Percentiles rank a stretch among this genome's conserved stretches.
phyloP scores from a whole-genome alignment of 2,329 filamentous ascomycete species.

The Thielaviopsis musarum region DNA sequence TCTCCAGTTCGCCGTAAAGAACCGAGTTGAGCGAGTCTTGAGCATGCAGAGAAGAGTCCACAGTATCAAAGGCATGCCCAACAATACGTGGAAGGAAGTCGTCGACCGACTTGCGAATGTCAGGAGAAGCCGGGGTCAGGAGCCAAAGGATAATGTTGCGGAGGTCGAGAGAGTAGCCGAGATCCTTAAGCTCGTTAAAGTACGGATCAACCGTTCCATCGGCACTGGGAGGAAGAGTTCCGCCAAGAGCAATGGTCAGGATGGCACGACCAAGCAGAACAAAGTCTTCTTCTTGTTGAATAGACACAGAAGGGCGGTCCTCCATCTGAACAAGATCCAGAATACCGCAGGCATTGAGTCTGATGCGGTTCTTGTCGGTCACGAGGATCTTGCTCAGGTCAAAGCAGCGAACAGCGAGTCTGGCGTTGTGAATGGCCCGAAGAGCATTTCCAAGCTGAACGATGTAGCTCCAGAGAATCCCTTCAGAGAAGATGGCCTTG shows the following conservation, averaged over 20 bases:
- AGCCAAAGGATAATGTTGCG: slow-evolving; percentile 72
- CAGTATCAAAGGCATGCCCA: slow-evolving; percentile 53
- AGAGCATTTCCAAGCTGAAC: slow-evolving; percentile 81
- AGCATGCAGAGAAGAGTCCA: slow-evolving; percentile 65
- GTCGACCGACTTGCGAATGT: slow-evolving; percentile 53
- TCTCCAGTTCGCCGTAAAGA: slow-evolving; percentile 70
- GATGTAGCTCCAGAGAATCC: slow-evolving; percentile 77
- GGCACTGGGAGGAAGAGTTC: not conserved
- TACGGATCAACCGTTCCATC: slow-evolving; percentile 20
- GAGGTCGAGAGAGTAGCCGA: slow-evolving; percentile 62
- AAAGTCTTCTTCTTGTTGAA: slow-evolving; percentile 80
- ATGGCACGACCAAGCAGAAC: slow-evolving; percentile 70
- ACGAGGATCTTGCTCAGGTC: slow-evolving; percentile 78
- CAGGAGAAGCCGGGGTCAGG: slow-evolving; percentile 43
- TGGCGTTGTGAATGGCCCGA: slow-evolving; percentile 65
- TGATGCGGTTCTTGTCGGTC: slow-evolving; percentile 78
- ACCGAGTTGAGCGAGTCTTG: slow-evolving; percentile 59
- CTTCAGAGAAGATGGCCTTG: slow-evolving; percentile 43
- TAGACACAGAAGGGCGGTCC: slow-evolving; percentile 44
- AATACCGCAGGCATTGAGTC: slow-evolving; percentile 75
- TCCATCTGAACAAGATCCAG: slow-evolving; percentile 82
- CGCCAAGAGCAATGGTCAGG: slow-evolving; percentile 39
- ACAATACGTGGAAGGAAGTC: slow-evolving; percentile 66
- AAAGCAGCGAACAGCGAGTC: slow-evolving; percentile 71
- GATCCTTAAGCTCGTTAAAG: slow-evolving; percentile 58